These are phyloP conservation scores for Kodamaea neixiangensis DNA, from an alignment of 805 yeast genomes.

Conservation along the genomic window DNA sequence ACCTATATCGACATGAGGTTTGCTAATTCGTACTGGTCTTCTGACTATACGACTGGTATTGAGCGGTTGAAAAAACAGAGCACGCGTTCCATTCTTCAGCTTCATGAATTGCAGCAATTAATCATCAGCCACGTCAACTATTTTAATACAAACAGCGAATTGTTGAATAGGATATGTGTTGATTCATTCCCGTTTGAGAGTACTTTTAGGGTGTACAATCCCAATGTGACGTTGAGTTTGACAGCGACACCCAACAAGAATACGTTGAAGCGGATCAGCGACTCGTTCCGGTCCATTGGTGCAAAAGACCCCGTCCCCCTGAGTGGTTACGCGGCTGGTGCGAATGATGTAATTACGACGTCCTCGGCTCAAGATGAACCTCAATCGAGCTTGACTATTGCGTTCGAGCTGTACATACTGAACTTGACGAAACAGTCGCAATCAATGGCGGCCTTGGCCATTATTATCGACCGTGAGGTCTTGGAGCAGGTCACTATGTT, in stretches of 20 bases:
- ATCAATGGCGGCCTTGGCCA: slow-evolving; percentile 26
- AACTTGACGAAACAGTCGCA: slow-evolving; percentile 27
- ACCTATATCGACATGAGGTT: slow-evolving; percentile 17
- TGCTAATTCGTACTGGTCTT: slow-evolving; percentile 43
- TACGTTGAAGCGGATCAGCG: slow-evolving; percentile 11
- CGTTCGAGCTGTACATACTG: slow-evolving; percentile 19
- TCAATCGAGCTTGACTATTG: slow-evolving; percentile 7
- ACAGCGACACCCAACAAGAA: slow-evolving; percentile 5
- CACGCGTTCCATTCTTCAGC: slow-evolving; percentile 34
- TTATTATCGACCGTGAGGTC: slow-evolving; percentile 35
- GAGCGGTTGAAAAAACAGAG: slow-evolving; percentile 32
- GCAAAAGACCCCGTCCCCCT: slow-evolving; percentile 2
- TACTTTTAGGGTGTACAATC: slow-evolving; percentile 19
- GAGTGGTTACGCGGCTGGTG: background rate
- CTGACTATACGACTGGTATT: slow-evolving; percentile 42
- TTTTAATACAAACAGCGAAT: slow-evolving; percentile 37
- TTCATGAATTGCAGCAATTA: slow-evolving; percentile 41
- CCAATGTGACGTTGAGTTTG: slow-evolving; percentile 1
- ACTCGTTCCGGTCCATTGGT: slow-evolving; percentile 12
- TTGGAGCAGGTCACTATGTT: slow-evolving; percentile 36
- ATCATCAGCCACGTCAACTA: slow-evolving; percentile 39
- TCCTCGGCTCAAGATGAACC: background rate
- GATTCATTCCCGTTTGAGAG: slow-evolving; percentile 26
- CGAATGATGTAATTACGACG: background rate
- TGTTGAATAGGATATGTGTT: slow-evolving; percentile 28